These are phyloP conservation scores for Mixia osmundae DNA, from an alignment of 1,284 basidiomycete genomes.

Conservation along the genomic window DNA sequence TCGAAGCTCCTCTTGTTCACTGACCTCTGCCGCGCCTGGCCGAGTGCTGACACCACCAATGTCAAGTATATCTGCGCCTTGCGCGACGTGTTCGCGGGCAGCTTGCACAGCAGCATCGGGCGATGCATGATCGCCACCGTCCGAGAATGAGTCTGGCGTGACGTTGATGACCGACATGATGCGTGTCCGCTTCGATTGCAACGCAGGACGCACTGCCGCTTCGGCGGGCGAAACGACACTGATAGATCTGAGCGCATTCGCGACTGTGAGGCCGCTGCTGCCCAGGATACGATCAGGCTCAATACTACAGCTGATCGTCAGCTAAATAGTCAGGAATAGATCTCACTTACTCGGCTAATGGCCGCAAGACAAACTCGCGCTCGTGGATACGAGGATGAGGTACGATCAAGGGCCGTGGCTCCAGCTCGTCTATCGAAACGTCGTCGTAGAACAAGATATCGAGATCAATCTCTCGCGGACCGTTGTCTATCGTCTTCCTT, in stretches of 20 bases:
- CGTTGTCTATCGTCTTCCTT: conserved; percentile 56
- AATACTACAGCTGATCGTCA: too few species aligned
- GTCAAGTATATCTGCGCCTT: conserved; percentile 59
- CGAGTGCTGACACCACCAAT: conserved; percentile 85
- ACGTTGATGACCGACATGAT: conserved; percentile 88
- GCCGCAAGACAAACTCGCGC: conserved; percentile 75
- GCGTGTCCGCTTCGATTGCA: conserved; percentile 27
- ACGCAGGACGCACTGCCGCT: too few species aligned
- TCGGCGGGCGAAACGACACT: too few species aligned
- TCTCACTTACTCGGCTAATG: conserved; percentile 57
- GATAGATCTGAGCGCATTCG: too few species aligned
- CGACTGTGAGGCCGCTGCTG: too few species aligned
- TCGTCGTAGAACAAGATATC: conserved; percentile 66
- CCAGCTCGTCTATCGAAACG: too few species aligned
- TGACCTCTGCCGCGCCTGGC: conserved; percentile 45
- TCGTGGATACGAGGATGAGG: conserved; percentile 65
- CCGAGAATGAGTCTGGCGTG: conserved; percentile 94
- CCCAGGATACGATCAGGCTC: too few species aligned
- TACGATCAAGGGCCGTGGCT: too few species aligned
- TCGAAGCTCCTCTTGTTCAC: conserved; percentile 39
- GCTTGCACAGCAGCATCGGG: conserved; percentile 15
- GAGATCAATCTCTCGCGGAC: conserved; percentile 73
- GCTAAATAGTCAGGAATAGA: too few species aligned
- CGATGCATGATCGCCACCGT: conserved; percentile 33
- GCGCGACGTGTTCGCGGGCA: conserved; percentile 21